phyloP scores from a whole-genome alignment of 768 basidiomycete species.

The Amanita rubescens region DNA sequence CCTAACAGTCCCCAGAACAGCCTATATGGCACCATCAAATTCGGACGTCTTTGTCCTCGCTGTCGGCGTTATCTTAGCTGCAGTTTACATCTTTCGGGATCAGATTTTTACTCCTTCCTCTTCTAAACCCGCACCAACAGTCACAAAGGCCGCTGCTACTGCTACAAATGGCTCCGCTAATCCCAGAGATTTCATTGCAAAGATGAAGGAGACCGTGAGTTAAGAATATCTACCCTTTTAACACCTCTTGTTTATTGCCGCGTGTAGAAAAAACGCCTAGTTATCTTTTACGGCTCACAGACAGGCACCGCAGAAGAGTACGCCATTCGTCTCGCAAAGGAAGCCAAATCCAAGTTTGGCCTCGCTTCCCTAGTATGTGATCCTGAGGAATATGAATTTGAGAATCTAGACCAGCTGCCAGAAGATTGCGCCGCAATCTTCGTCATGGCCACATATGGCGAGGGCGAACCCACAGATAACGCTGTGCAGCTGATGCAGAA shows the following conservation, averaged over 20 bases:
- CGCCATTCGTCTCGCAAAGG: constrained; percentile 94
- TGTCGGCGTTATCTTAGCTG: constrained; percentile 69
- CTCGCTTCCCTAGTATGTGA: constrained; percentile 95
- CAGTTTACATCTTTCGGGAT: constrained; percentile 78
- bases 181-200: constrained; percentile 89
- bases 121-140: constrained; percentile 44
- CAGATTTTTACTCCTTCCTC: constrained; percentile 66
- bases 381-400: constrained; percentile 98
- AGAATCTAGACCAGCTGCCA: constrained; percentile 87
- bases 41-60: constrained; percentile 70
- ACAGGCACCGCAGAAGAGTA: constrained; percentile 99
- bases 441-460: constrained; percentile 97
- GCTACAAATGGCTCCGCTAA: constrained; percentile 67
- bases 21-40: constrained; percentile 50
- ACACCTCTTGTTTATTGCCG: constrained; percentile 1
- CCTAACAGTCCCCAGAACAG: constrained; percentile 1
- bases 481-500: constrained; percentile 93
- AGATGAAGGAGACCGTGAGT: constrained; percentile 91
- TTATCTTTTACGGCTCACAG: constrained; percentile 98
- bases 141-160: constrained; percentile 31
- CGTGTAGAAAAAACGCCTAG: constrained; percentile 85
- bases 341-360: constrained; percentile 94
- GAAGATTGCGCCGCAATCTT: constrained; percentile 87
- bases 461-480: constrained; percentile 98
- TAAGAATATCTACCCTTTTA: constrained; percentile 4